These are phyloP conservation scores for Dionaea muscipula DNA, from an alignment of 179 eudicot genomes.

Conservation along the genomic window DNA sequence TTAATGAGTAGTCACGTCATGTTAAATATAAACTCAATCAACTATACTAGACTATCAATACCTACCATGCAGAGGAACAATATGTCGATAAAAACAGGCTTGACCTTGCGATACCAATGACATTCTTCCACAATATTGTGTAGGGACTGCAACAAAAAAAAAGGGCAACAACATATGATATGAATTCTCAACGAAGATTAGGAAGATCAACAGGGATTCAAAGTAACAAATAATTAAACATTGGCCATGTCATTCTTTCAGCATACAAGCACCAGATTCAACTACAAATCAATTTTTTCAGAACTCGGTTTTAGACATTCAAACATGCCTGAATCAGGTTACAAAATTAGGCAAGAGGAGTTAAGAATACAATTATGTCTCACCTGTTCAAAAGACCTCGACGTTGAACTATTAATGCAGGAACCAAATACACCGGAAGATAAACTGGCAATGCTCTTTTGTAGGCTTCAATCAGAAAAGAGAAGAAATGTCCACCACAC, in stretches of 20 bases:
- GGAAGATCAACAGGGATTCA: neutral
- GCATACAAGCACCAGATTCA: too few relatives aligned
- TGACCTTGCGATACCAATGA: constrained; percentile 78
- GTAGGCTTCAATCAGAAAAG: constrained; percentile 76
- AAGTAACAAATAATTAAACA: too few relatives aligned
- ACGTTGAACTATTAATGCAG: constrained; percentile 94
- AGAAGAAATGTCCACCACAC: constrained; percentile 52
- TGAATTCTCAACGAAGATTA: neutral
- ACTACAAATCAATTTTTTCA: too few relatives aligned
- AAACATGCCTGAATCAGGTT: neutral
- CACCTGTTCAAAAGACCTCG: constrained; percentile 66
- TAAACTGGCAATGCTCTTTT: constrained; percentile 93
- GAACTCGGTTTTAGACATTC: too few relatives aligned
- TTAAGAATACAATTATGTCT: neutral
- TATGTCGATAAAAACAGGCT: constrained; percentile 86
- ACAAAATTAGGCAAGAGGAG: neutral
- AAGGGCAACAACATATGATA: constrained; percentile 4
- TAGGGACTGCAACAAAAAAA: constrained; percentile 45
- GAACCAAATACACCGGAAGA: constrained; percentile 90
- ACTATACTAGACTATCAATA: constrained; percentile 1
- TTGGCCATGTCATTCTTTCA: too few relatives aligned
- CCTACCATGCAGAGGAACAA: constrained; percentile 94
- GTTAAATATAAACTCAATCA: constrained; percentile 1
- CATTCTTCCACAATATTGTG: constrained; percentile 70
- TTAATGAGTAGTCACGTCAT: too few relatives aligned